Evolutionary conservation across 345 rosid species (phyloP), one percentile per base, ranked within the genome.

Genomic region (Cardiospermum halicacabum): DNA sequence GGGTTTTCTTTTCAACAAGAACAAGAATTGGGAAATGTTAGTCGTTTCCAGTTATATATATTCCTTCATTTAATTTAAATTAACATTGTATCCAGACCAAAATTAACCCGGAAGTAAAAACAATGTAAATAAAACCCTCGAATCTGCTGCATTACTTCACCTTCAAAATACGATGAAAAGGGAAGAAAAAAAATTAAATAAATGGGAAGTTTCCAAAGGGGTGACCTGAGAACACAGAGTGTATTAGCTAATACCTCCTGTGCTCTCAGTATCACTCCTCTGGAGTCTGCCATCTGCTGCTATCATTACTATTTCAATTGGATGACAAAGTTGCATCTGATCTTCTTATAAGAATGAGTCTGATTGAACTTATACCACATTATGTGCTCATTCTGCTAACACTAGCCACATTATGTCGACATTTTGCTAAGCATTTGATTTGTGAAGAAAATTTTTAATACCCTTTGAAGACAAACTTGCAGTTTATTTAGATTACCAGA

Each of bases 151-250:
- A n/a, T n/a, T n/a, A n/a, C n/a, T n/a, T n/a, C n/a, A n/a, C n/a
- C n/a, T n/a, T n/a, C n/a, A n/a, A n/a, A n/a, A n/a, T n/a, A n/a
- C n/a, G n/a, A 8, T 7, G 57, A 16, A 19, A 15, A 12, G 28
- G 12, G 28, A 48, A 11, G 40, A 40, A n/a, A 22, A 16, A 48
- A 22, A 11, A 64, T 7, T 5, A 34, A 11, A 34, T 7, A 34
- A 34, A 58, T 51, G 62, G 72, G 58, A 56, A 45, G 67, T 16
- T 75, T 4, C 71, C 75, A 67, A 67, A 75, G 79, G 79, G 75
- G 79, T 75, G 79, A 70, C 79, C 79, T 75, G 79, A 75, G 75
- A 75, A 75, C 79, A 75, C 75, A 63, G 9, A 3, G 56, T 61
- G 62, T 54, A 43, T 51, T 40, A 12, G 43, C 37, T 22, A 58